A percentile compares a stretch with the other conserved stretches of the same genome.
phyloP scores from a whole-genome alignment of 805 yeast genomes.

The Wickerhamomyces rabaulensis region DNA sequence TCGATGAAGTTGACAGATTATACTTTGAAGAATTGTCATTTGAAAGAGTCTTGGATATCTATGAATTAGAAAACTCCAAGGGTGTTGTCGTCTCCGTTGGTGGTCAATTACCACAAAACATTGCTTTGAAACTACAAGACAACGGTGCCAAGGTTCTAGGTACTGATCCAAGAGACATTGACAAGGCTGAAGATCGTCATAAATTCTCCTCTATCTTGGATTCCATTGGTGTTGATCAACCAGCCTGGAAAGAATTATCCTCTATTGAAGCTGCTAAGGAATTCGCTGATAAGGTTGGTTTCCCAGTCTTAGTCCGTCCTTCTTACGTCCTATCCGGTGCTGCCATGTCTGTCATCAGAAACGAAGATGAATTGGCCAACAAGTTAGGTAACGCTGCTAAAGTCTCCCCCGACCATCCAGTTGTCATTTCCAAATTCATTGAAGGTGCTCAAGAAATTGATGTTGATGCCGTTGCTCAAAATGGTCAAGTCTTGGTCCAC shows the following conservation, averaged over 20 bases:
- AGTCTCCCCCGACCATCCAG: conserved; percentile 95
- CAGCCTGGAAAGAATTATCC: conserved; percentile 94
- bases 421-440: conserved; percentile 92
- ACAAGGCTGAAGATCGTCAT: conserved; percentile 97
- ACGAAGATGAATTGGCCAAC: conserved; percentile 70
- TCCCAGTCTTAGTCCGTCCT: conserved; percentile 96
- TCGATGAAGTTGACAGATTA: conserved; percentile 95
- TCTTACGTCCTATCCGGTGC: conserved; percentile 97
- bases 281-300: conserved; percentile 83
- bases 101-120: conserved; percentile 97
- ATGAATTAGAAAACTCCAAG: conserved; percentile 82
- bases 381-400: conserved; percentile 85
- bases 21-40: conserved; percentile 93
- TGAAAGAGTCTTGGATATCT: conserved; percentile 96
- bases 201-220: conserved; percentile 93
- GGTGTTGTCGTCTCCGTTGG: conserved; percentile 97
- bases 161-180: conserved; percentile 91
- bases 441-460: conserved; percentile 96
- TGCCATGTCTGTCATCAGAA: conserved; percentile 91
- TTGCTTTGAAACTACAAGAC: conserved; percentile 76
- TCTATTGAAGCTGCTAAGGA: conserved; percentile 78
- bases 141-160: conserved; percentile 88
- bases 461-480: conserved; percentile 90
- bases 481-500: conserved; percentile 86
- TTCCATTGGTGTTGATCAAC: conserved; percentile 91